These are phyloP conservation scores for Talaromyces sp. DNA, from an alignment of 2,329 filamentous ascomycete genomes.

Conservation along the genomic window DNA sequence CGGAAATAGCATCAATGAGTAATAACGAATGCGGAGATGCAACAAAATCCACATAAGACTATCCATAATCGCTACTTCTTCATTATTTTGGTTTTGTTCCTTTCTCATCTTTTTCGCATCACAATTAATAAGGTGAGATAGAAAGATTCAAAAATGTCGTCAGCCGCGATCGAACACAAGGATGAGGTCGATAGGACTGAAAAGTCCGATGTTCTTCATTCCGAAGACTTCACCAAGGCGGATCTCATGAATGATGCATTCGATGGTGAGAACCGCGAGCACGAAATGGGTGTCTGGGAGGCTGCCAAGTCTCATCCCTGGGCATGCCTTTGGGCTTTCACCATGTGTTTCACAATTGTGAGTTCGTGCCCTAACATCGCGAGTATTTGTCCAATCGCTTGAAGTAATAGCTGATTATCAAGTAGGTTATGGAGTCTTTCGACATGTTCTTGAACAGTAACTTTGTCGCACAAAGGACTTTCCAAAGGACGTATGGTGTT, in stretches of 20 bases:
- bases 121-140: background rate
- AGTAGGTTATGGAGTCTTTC: constrained; percentile 51
- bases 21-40: background rate
- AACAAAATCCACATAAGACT: background rate
- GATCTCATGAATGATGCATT: constrained; percentile 43
- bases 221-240: constrained; percentile 35
- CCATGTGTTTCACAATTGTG: constrained; percentile 52
- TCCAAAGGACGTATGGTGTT: constrained; percentile 41
- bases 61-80: background rate
- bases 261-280: constrained; percentile 45
- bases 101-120: background rate
- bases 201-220: constrained; percentile 28
- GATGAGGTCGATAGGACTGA: background rate
- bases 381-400: background rate
- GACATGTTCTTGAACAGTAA: constrained; percentile 50
- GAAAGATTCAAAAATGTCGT: background rate
- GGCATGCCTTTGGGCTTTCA: constrained; percentile 49
- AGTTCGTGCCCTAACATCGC: constrained; percentile 21
- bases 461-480: constrained; percentile 44
- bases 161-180: background rate
- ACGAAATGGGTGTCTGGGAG: constrained; percentile 40
- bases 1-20: background rate
- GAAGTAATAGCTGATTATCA: background rate
- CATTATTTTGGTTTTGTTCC: too few species aligned
- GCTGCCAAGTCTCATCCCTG: constrained; percentile 43